These are phyloP conservation scores for Alloascoidea africana DNA, from an alignment of 805 yeast species.

Conservation along the genomic window DNA sequence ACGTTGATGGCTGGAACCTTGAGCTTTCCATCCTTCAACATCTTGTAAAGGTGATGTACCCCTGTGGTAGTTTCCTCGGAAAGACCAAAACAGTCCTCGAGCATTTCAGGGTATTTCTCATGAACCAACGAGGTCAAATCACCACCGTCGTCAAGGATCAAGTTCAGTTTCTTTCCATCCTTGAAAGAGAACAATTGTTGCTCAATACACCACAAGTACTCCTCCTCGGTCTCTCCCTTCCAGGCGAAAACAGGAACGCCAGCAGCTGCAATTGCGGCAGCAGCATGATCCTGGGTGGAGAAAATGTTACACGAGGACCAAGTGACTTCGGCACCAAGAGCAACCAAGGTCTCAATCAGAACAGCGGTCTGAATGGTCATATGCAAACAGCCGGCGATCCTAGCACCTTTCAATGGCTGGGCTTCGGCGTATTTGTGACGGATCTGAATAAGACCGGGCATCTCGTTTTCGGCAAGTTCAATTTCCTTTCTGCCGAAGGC, in stretches of 20 bases:
- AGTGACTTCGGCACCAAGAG: constrained; percentile 98
- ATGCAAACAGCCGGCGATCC: constrained; percentile 98
- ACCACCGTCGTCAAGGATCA: constrained; percentile 98
- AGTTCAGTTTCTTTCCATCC: constrained; percentile 87
- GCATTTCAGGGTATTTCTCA: constrained; percentile 95
- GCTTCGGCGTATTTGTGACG: constrained; percentile 81
- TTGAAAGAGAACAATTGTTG: constrained; percentile 98
- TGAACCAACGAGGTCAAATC: constrained; percentile 94
- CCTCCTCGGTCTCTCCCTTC: constrained; percentile 99
- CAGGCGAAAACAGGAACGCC: constrained; percentile 99
- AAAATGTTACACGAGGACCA: constrained; percentile 99
- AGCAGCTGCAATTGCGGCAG: constrained; percentile 98
- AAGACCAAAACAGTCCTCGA: constrained; percentile 86
- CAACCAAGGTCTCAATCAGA: constrained; percentile 90
- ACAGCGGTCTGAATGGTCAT: constrained; percentile 99
- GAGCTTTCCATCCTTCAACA: constrained; percentile 74
- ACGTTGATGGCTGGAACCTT: constrained; percentile 99
- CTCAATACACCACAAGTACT: constrained; percentile 98
- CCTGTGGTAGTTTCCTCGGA: constrained; percentile 99
- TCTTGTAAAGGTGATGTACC: constrained; percentile 97
- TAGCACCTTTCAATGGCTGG: constrained; percentile 96
- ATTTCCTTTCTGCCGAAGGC: constrained; percentile 99
- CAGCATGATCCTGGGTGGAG: constrained; percentile 99
- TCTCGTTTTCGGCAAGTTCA: constrained; percentile 96
- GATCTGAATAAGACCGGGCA: constrained; percentile 99